These are phyloP conservation scores for Trichoderma endophyticum DNA, from an alignment of 2,329 filamentous ascomycete species.

Conservation along the genomic window DNA sequence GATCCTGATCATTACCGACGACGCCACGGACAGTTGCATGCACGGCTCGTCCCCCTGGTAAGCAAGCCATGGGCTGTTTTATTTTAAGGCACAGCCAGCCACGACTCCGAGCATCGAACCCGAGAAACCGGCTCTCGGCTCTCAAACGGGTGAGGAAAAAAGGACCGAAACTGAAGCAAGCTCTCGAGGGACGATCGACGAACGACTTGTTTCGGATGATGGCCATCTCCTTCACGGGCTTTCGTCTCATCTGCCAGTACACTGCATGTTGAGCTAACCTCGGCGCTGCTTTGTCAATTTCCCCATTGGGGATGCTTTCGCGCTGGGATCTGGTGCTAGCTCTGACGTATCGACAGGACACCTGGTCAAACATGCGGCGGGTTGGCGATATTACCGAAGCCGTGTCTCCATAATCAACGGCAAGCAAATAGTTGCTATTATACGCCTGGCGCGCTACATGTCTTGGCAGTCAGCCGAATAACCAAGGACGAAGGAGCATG, in stretches of 20 bases:
- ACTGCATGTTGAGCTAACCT: neutral
- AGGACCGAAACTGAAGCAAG: neutral
- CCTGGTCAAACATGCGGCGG: neutral
- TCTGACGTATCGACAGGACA: slow-evolving; percentile 13
- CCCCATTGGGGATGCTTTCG: neutral
- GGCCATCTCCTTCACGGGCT: neutral
- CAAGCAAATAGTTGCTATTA: neutral
- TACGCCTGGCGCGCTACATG: neutral
- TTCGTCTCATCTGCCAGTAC: neutral
- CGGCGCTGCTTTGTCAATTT: slow-evolving; percentile 12
- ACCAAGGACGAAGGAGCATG: neutral
- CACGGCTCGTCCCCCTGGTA: neutral
- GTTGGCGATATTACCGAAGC: slow-evolving; percentile 10
- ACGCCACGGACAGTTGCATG: neutral
- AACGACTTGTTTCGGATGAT: neutral
- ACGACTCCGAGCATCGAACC: neutral
- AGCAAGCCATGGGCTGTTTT: neutral
- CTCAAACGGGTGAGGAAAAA: neutral
- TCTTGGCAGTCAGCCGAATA: neutral
- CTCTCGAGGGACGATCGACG: neutral
- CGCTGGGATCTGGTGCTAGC: slow-evolving; percentile 1
- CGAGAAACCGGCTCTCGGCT: slow-evolving; percentile 2
- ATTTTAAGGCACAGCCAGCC: neutral
- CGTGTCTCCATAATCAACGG: neutral
- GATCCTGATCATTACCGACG: neutral